Percentiles rank a stretch among this genome's conserved stretches.
phyloP scores from a whole-genome alignment of 495 filamentous ascomycete species.

The Rhizodiscina lignyota region DNA sequence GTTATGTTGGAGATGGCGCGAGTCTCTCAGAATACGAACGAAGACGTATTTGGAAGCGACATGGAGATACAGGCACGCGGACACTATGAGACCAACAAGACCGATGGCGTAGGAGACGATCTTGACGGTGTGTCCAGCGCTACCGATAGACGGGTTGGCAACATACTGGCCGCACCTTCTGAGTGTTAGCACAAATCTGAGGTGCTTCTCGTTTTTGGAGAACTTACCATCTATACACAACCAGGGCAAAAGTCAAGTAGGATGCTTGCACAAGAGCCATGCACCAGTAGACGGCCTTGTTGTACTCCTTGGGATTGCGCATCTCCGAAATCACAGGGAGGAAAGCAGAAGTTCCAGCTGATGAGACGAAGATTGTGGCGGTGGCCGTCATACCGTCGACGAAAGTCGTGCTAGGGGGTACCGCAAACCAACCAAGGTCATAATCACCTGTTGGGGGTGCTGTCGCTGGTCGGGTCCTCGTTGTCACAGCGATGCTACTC shows the following conservation, averaged over 20 bases:
- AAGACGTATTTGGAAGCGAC: conserved; percentile 43
- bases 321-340: not conserved
- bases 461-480: not conserved
- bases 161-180: conserved; percentile 1
- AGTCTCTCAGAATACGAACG: conserved; percentile 38
- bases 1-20: conserved; percentile 41
- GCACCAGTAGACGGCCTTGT: not conserved
- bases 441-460: not conserved
- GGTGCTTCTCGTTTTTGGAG: too few species aligned
- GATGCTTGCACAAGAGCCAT: not conserved
- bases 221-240: conserved; percentile 3
- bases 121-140: not conserved
- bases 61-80: conserved; percentile 3
- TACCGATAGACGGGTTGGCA: conserved; percentile 3
- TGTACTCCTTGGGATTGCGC: not conserved
- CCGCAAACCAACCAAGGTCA: not conserved
- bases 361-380: not conserved
- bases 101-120: conserved; percentile 6
- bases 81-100: not conserved
- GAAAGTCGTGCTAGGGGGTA: not conserved
- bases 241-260: conserved; percentile 7
- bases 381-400: not conserved
- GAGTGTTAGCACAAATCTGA: too few species aligned
- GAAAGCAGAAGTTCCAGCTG: not conserved
- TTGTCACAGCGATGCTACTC: not conserved